These are phyloP conservation scores for Clavariopsis aquatica DNA, from an alignment of 495 filamentous ascomycete species.

Conservation along the genomic window DNA sequence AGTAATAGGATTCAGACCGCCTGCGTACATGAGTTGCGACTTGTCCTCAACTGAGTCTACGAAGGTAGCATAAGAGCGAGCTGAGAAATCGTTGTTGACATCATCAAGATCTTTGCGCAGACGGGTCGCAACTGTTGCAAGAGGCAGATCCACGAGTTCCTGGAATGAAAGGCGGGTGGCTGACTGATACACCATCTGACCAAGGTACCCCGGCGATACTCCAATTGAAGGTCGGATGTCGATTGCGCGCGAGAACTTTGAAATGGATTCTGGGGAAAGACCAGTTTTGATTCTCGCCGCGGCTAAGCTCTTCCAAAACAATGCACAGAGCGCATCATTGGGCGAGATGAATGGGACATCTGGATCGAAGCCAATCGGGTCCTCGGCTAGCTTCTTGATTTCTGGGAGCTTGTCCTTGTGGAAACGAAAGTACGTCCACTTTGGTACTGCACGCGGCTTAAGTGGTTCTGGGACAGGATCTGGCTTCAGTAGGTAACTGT, in stretches of 20 bases:
- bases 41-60: slow-evolving; percentile 46
- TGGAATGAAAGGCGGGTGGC: slow-evolving; percentile 38
- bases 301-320: slow-evolving; percentile 47
- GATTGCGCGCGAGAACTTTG: background rate
- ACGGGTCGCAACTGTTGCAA: slow-evolving; percentile 37
- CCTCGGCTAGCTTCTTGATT: slow-evolving; percentile 2
- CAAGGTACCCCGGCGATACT: slow-evolving; percentile 48
- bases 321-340: slow-evolving; percentile 38
- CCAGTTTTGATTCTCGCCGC: slow-evolving; percentile 4
- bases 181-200: slow-evolving; percentile 43
- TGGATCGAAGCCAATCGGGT: background rate
- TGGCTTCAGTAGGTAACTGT: slow-evolving; percentile 37
- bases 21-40: slow-evolving; percentile 43
- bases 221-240: slow-evolving; percentile 25
- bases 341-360: slow-evolving; percentile 35
- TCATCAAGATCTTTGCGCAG: slow-evolving; percentile 42
- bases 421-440: slow-evolving; percentile 6
- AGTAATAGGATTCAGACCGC: background rate
- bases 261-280: background rate
- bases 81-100: slow-evolving; percentile 40
- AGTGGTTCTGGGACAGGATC: background rate
- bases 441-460: background rate
- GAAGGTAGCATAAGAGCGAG: slow-evolving; percentile 49
- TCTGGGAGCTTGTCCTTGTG: slow-evolving; percentile 6
- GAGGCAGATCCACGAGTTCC: slow-evolving; percentile 26